These are phyloP conservation scores for Phytophthora pistaciae DNA, from an alignment of 352 stramenopile genomes.

Conservation along the genomic window DNA sequence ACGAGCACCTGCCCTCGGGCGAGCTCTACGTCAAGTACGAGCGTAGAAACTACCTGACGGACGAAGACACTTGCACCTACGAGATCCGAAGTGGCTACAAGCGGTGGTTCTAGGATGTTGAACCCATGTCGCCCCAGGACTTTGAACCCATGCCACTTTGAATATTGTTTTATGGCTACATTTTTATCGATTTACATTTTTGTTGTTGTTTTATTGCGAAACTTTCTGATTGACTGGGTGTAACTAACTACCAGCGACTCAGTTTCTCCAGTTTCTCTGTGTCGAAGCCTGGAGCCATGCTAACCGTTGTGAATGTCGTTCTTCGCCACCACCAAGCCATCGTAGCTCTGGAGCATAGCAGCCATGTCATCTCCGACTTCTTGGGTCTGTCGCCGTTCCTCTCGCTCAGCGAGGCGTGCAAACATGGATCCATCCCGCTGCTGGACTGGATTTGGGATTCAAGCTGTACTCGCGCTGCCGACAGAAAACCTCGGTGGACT, in stretches of 20 bases:
- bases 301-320: constrained; percentile 4
- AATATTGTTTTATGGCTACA: too few relatives aligned
- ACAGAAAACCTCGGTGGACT: constrained; percentile 9
- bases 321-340: constrained; percentile 1
- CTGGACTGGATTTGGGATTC: constrained; percentile 16
- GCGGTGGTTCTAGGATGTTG: constrained; percentile 49
- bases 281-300: neutral
- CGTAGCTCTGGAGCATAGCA: constrained; percentile 5
- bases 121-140: too few relatives aligned
- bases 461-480: constrained; percentile 8
- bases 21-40: constrained; percentile 71
- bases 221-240: too few relatives aligned
- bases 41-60: constrained; percentile 58
- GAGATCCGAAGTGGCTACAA: constrained; percentile 65
- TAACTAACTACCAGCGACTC: too few relatives aligned
- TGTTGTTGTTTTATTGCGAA: too few relatives aligned
- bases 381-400: constrained; percentile 1
- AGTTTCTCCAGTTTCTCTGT: too few relatives aligned
- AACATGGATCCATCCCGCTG: neutral
- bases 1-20: constrained; percentile 56
- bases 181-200: too few relatives aligned
- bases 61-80: constrained; percentile 53
- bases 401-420: constrained; percentile 8
- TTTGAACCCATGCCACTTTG: too few relatives aligned
- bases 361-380: constrained; percentile 7